phyloP scores from a whole-genome alignment of 2,329 filamentous ascomycete species.

The Ophiosphaerella herpotricha region DNA sequence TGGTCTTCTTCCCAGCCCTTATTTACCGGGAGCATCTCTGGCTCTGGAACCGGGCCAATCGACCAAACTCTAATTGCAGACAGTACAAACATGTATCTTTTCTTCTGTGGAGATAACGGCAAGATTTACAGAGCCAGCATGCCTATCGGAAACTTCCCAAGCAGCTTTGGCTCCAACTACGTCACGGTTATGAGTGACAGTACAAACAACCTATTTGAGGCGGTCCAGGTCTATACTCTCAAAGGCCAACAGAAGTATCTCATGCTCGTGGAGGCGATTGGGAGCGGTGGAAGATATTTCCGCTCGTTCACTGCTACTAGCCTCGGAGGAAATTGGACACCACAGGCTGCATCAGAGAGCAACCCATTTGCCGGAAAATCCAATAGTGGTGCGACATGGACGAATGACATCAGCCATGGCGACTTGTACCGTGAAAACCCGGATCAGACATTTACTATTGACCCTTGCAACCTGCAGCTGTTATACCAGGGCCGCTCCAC shows the following conservation, averaged over 20 bases:
- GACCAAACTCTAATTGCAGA: slow-evolving; percentile 70
- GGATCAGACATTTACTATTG: slow-evolving; percentile 67
- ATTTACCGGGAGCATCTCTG: slow-evolving; percentile 60
- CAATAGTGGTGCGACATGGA: slow-evolving; percentile 68
- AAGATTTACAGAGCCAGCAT: slow-evolving; percentile 68
- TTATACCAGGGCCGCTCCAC: slow-evolving; percentile 65
- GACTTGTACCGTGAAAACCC: slow-evolving; percentile 61
- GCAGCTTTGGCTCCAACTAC: slow-evolving; percentile 59
- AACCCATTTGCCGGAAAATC: slow-evolving; percentile 69
- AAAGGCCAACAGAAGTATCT: slow-evolving; percentile 63
- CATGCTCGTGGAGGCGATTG: slow-evolving; percentile 70
- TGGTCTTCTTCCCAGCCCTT: slow-evolving; percentile 62
- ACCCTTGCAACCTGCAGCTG: slow-evolving; percentile 67
- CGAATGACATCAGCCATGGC: slow-evolving; percentile 69
- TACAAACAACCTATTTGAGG: slow-evolving; percentile 65
- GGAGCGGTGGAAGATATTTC: slow-evolving; percentile 64
- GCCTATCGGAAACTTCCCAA: slow-evolving; percentile 66
- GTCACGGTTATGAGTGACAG: slow-evolving; percentile 59
- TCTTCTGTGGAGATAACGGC: slow-evolving; percentile 70
- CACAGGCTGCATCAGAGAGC: slow-evolving; percentile 60
- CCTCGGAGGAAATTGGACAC: slow-evolving; percentile 62
- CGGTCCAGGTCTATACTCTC: slow-evolving; percentile 68
- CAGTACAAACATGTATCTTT: slow-evolving; percentile 65
- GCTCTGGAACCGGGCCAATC: slow-evolving; percentile 60
- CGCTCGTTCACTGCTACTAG: slow-evolving; percentile 66